These are phyloP conservation scores for Tephrocybe rancida DNA, from an alignment of 768 basidiomycete genomes.

Conservation along the genomic window DNA sequence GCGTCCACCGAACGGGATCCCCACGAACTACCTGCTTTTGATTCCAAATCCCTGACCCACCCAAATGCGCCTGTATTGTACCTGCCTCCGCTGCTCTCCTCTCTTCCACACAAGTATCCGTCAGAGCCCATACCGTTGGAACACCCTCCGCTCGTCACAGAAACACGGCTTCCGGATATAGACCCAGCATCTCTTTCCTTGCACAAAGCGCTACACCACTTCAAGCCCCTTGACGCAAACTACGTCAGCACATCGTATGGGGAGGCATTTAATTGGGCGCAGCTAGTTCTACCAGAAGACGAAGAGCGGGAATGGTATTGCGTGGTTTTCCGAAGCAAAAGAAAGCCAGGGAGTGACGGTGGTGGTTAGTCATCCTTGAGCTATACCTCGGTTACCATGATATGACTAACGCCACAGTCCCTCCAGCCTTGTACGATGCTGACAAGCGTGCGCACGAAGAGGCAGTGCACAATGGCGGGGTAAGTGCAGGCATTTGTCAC, in stretches of 20 bases:
- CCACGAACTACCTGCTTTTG: slow-evolving; percentile 58
- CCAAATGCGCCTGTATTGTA: slow-evolving; percentile 63
- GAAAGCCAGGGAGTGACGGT: slow-evolving; percentile 72
- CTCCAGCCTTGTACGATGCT: slow-evolving; percentile 78
- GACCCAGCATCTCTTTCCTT: slow-evolving; percentile 83
- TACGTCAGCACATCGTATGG: slow-evolving; percentile 71
- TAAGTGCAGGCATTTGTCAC: slow-evolving; percentile 37
- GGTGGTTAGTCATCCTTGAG: slow-evolving; percentile 44
- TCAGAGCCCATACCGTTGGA: slow-evolving; percentile 27
- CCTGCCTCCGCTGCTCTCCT: slow-evolving; percentile 84
- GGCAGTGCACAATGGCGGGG: slow-evolving; percentile 84
- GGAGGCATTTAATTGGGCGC: slow-evolving; percentile 88
- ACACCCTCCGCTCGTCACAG: slow-evolving; percentile 56
- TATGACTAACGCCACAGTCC: slow-evolving; percentile 7
- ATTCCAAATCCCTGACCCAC: slow-evolving; percentile 32
- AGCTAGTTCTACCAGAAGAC: slow-evolving; percentile 64
- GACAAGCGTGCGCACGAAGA: slow-evolving; percentile 92
- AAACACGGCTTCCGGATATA: slow-evolving; percentile 80
- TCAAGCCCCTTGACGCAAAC: slow-evolving; percentile 56
- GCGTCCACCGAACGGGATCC: slow-evolving; percentile 41
- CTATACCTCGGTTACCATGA: background rate
- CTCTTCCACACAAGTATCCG: slow-evolving; percentile 53
- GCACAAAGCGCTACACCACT: slow-evolving; percentile 83
- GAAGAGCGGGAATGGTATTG: slow-evolving; percentile 90
- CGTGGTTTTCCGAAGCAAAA: slow-evolving; percentile 84